Evolutionary conservation across 2,329 filamentous ascomycete genomes (phyloP), one percentile per base, ranked within the genome.

Genomic region (Graphiopsis chlorocephala): DNA sequence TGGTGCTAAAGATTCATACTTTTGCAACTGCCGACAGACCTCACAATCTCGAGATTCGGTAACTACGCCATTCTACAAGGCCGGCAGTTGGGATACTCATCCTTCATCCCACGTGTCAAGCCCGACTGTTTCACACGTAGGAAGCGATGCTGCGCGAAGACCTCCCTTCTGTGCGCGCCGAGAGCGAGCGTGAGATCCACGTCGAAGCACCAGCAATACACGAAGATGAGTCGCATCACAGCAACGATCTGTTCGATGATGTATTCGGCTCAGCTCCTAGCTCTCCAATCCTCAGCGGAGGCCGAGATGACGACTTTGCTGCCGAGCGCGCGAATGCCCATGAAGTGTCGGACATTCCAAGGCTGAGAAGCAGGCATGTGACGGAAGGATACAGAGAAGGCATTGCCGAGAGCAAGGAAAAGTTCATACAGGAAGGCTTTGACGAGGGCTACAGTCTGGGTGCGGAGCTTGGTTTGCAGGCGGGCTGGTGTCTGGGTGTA

Each of bases 311-410:
- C 17, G 52, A 64, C 6, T 14, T 38, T n/a, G 52, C 20, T 14
- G 26, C 26, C 15, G 60, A 45, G 28, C 45, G 52, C 29, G 35
- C 25, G 17, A 64, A 52, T 28, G 42, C 81, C 80, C 33, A 85
- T 81, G 73, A 85, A 63, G 82, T 83, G 47, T 88, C 85, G n/a
- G 93, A 96, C 71, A 85, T 95, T 59, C 87, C 85, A 23, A 88
- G 90, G 26, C 84, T 97, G 17, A 88, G 90, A 71, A 84, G 86
- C 48, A 88, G 90, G 63, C 92, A 97, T 76, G 85, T 87, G 61
- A 97, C 91, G 8, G 88, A 91, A 45, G 95, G 95, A 23, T 98
- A 98, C 78, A 89, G 94, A 65, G 93, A 97, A 72, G 95, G 94
- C 52, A 85, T 98, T 61, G 85, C 89, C 0, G 81, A 81, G 3